These are phyloP conservation scores for Fusarium sp. DNA, from an alignment of 2,329 filamentous ascomycete species.

Conservation along the genomic window DNA sequence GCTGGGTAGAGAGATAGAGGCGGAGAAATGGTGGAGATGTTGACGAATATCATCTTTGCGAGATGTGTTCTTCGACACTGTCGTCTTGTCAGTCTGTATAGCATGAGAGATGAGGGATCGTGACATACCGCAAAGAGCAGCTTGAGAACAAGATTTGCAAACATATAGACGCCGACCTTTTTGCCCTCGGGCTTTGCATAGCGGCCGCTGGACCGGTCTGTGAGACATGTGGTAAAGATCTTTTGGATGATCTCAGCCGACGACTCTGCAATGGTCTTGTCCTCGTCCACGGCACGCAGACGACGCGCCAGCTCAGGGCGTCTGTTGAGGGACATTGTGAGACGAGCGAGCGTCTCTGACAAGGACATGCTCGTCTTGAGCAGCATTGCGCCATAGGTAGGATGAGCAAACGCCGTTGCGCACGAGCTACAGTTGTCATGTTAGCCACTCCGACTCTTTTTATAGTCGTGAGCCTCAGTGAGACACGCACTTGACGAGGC, in stretches of 20 bases:
- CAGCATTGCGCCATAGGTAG: slow-evolving; percentile 81
- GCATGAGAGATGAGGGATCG: not conserved
- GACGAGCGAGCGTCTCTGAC: slow-evolving; percentile 80
- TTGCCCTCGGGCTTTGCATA: slow-evolving; percentile 81
- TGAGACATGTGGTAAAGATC: slow-evolving; percentile 89
- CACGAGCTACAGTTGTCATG: slow-evolving; percentile 69
- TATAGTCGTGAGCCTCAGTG: not conserved
- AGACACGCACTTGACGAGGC: slow-evolving; percentile 76
- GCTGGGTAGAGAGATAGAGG: slow-evolving; percentile 85
- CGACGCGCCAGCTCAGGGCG: slow-evolving; percentile 79
- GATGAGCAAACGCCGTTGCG: slow-evolving; percentile 82
- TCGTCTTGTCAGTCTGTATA: slow-evolving; percentile 3
- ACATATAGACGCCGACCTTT: slow-evolving; percentile 87
- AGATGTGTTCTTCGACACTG: slow-evolving; percentile 84
- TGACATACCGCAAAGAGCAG: slow-evolving; percentile 79
- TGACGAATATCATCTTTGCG: slow-evolving; percentile 88
- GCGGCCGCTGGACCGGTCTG: slow-evolving; percentile 76
- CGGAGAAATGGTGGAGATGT: slow-evolving; percentile 85
- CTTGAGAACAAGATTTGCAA: slow-evolving; percentile 90
- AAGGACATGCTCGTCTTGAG: slow-evolving; percentile 86
- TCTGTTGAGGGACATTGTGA: slow-evolving; percentile 86
- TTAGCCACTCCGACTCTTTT: slow-evolving; percentile 9
- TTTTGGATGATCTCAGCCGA: slow-evolving; percentile 91
- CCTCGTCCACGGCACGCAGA: slow-evolving; percentile 70
- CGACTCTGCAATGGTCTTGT: slow-evolving; percentile 82